These are phyloP conservation scores for Diutina siamensis DNA, from an alignment of 1,139 yeast species.

Conservation along the genomic window DNA sequence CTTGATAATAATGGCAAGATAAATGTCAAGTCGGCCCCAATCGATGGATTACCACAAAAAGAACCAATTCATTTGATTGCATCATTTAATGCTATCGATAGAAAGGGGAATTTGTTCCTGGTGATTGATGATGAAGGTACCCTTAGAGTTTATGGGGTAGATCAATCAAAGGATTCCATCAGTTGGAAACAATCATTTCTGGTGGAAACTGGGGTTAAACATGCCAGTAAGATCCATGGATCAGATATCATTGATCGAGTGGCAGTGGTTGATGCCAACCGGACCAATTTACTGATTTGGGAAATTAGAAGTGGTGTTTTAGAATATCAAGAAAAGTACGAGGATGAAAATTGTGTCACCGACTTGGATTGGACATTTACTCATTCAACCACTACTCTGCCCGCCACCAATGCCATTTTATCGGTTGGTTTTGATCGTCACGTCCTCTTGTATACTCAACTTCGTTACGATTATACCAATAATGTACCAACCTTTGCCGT, in stretches of 20 bases:
- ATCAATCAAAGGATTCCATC: conserved; percentile 10
- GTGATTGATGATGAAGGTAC: conserved; percentile 45
- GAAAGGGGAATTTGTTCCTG: conserved; percentile 13
- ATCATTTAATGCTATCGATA: not conserved
- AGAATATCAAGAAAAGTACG: conserved; percentile 45
- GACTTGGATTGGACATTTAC: conserved; percentile 80
- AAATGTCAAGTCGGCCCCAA: not conserved
- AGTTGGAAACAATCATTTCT: conserved; percentile 41
- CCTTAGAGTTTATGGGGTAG: conserved; percentile 22
- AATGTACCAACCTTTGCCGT: conserved; percentile 67
- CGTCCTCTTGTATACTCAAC: conserved; percentile 64
- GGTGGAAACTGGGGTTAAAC: conserved; percentile 43
- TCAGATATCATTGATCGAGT: conserved; percentile 59
- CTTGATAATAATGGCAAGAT: not conserved
- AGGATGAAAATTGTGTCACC: conserved; percentile 28
- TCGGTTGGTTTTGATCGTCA: conserved; percentile 64
- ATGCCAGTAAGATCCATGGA: conserved; percentile 50
- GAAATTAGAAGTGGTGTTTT: conserved; percentile 56
- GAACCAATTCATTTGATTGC: not conserved
- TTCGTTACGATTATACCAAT: conserved; percentile 82
- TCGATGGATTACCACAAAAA: not conserved
- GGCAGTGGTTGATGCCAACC: conserved; percentile 51
- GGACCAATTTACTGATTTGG: conserved; percentile 56
- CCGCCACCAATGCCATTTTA: conserved; percentile 50
- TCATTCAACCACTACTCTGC: conserved; percentile 14